Conservation (phyloP, 306 rosid genomes). For the Quercus robur region DNA sequence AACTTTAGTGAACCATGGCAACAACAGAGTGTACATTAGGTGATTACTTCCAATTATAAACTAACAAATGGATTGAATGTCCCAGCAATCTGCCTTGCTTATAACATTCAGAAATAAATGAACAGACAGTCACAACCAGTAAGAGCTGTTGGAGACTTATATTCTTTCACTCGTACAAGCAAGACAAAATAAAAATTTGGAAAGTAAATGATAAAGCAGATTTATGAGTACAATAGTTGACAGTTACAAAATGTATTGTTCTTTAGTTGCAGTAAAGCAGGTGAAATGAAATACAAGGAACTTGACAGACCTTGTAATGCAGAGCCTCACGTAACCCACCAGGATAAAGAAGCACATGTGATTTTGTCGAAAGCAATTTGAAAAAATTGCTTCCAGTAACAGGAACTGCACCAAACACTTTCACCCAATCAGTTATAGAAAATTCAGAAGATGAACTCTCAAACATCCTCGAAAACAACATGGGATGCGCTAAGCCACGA, state of each 20-base stretch:
- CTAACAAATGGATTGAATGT: neutral
- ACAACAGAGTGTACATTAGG: neutral
- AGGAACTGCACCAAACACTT: conserved; percentile 76
- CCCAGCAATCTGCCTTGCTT: neutral
- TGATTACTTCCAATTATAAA: neutral
- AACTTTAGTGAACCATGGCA: neutral
- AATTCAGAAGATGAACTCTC: conserved; percentile 35
- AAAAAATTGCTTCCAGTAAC: conserved; percentile 67
- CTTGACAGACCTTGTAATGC: conserved; percentile 68
- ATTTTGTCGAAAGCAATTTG: conserved; percentile 60
- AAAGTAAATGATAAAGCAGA: neutral
- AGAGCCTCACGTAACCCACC: conserved; percentile 97
- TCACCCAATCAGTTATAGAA: conserved; percentile 48
- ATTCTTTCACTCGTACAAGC: neutral
- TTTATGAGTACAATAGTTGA: neutral
- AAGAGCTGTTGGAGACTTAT: neutral
- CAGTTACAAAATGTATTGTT: neutral
- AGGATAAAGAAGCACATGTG: conserved; percentile 88
- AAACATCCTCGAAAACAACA: conserved; percentile 27
- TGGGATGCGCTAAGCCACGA: conserved; percentile 84
- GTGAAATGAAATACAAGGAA: conserved; percentile 6
- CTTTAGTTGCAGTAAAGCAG: neutral
- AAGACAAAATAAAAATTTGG: neutral
- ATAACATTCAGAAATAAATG: neutral
- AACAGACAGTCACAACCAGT: neutral